Evolutionary conservation across 1,284 basidiomycete species (phyloP), one percentile per base, ranked within the genome.

Genomic region (Pseudozyma sp.): DNA sequence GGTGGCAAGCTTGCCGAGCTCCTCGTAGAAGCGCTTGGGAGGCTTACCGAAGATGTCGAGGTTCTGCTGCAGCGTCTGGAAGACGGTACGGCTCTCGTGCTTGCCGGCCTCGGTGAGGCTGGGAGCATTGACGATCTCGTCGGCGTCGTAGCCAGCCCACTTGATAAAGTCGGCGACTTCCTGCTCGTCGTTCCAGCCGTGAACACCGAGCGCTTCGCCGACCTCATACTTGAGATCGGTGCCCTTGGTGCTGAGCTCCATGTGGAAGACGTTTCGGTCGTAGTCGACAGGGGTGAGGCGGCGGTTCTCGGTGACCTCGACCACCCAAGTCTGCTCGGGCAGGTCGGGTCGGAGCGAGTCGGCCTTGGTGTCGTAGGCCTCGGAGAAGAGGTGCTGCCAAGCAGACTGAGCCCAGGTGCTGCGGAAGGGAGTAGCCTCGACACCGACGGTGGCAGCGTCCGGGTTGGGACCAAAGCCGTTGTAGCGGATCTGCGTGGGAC

Each of bases 261-360:
- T 89, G 86, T 99, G 96, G 89, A 99, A 99, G 62, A 99, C 94
- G 85, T 99, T 98, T 75, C 97, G 92, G 86, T 98, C 93, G 86
- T 99, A 99, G 75, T 96, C 93, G 77, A 89, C 85, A 39, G 97
- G 97, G 0, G 96, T 99, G 56, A 99, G 89, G 35, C 96, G 92
- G 54, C 91, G 90, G 87, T 98, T 98, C 85, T 97, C 95, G 7
- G 91, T 90, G 83, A 95, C 95, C 17, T 92, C 94, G 68, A 98
- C 91, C 69, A 98, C 90, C 89, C 89, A 98, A 35, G 94, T 98
- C 83, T 92, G 90, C 74, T 98, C 97, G 14, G 91, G 87, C 40
- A 92, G 84, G 81, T 97, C 94, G 29, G 96, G 97, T 42, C 92
- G 92, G 50, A 82, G 67, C 7, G 77, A 46, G 10, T 61, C 49